Base-by-base conservation (phyloP, 2,329 filamentous ascomycete genomes). In the Pseudocercospora vitis region DNA sequence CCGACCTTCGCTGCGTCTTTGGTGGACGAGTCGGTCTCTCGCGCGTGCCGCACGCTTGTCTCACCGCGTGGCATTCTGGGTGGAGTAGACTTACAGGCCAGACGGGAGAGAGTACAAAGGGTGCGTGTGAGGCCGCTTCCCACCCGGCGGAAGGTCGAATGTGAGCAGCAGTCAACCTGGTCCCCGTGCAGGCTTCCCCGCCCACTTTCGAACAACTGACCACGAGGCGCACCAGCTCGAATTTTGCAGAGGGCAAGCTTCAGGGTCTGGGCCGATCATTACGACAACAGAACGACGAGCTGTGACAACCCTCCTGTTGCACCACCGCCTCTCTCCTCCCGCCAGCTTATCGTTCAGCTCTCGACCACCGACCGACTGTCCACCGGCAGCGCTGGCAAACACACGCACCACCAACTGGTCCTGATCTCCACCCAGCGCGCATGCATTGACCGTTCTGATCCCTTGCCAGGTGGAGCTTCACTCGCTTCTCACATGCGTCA, bases 401-500 rank as follows among this genome's bases (percentile, higher is more conserved):
- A n/a, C n/a, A n/a, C n/a, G n/a, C n/a, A n/a, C n/a, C n/a, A n/a
- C n/a, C n/a, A n/a, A n/a, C n/a, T n/a, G n/a, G n/a, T n/a, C 26
- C 11, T 29, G 6, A 29, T 29, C 26, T 29, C 11, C 26, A 29
- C 6, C 26, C 6, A 29, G 26, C 11, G 39, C 26, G 23, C 3
- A 28, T 28, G 39, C 39, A 28, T 39, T 23, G 35, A 39, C 16
- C n/a, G n/a, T 39, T 8, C 6, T 9, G 19, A 39, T 21, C 19
- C 19, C 33, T 39, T 39, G 33, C 14, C 16, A 39, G 33, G 16
- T 39, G 33, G 33, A 39, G 16, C 16, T 11, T 39, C 33, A 21
- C 33, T 39, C 19, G 33, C 14, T 39, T 39, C n/a, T n/a, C 33
- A 39, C 14, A 39, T 39, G 33, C 33, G 33, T 39, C 33, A 16